Percentiles rank a stretch among this genome's conserved stretches.
phyloP scores from a whole-genome alignment of 2,329 filamentous ascomycete genomes.

The Ascosphaera apis region DNA sequence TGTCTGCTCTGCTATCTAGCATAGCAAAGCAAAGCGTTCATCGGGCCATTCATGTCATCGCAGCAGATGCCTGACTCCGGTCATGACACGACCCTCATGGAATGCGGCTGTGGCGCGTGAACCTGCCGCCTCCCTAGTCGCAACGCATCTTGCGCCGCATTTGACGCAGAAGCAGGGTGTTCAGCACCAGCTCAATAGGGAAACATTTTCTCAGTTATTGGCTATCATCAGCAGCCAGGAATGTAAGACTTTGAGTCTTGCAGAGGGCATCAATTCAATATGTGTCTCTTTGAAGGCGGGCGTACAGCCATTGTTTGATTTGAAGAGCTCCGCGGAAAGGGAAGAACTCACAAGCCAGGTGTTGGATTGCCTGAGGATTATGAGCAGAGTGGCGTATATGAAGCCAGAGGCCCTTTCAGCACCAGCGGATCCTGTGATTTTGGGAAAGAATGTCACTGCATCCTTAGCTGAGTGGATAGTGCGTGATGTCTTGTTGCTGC shows the following conservation, averaged over 20 bases:
- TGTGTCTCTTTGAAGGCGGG: constrained; percentile 64
- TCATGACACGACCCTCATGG: background rate
- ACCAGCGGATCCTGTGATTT: constrained; percentile 36
- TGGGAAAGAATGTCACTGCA: constrained; percentile 23
- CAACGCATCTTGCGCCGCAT: constrained; percentile 67
- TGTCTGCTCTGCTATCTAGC: too few relatives aligned
- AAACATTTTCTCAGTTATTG: constrained; percentile 49
- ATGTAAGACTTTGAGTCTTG: constrained; percentile 14
- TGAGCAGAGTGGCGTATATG: constrained; percentile 51
- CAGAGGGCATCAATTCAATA: constrained; percentile 66
- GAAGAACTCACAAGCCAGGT: constrained; percentile 24
- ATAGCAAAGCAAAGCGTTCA: too few relatives aligned
- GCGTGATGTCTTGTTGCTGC: constrained; percentile 27
- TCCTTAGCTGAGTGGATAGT: constrained; percentile 32
- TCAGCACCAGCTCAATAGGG: constrained; percentile 40
- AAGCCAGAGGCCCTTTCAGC: constrained; percentile 45
- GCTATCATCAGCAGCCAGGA: background rate
- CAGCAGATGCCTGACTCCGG: background rate
- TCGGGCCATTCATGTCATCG: constrained; percentile 9
- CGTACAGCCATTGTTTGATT: background rate
- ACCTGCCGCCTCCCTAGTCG: constrained; percentile 50
- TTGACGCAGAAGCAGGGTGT: constrained; percentile 38
- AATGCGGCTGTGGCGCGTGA: constrained; percentile 6
- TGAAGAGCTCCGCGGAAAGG: constrained; percentile 8
- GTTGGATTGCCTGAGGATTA: constrained; percentile 52